Percentiles rank a stretch among this genome's conserved stretches.
phyloP scores from a whole-genome alignment of 2,329 filamentous ascomycete genomes.

The Xylaria sp. region DNA sequence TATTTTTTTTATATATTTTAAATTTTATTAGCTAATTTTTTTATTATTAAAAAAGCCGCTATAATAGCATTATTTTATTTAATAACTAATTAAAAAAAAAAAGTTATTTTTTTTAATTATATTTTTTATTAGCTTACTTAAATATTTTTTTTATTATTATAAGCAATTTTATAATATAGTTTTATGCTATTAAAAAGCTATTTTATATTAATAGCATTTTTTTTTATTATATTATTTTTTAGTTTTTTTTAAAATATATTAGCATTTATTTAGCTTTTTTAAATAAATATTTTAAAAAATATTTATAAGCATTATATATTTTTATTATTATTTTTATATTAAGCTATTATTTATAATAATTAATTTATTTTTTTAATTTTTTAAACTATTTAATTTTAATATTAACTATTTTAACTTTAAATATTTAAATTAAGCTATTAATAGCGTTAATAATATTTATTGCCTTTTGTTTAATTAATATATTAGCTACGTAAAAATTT shows the following conservation, averaged over 20 bases:
- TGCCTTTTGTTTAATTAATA: not conserved
- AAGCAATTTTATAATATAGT: not conserved
- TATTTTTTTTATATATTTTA: not conserved
- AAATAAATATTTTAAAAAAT: not conserved
- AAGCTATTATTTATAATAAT: not conserved
- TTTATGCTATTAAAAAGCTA: not conserved
- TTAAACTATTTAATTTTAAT: not conserved
- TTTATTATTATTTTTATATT: slow-evolving; percentile 4
- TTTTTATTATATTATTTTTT: not conserved
- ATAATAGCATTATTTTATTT: slow-evolving; percentile 2
- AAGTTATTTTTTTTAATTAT: slow-evolving; percentile 19
- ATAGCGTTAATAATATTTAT: not conserved
- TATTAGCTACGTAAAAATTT: not conserved
- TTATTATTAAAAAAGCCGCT: not conserved
- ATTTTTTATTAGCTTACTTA: slow-evolving; percentile 1
- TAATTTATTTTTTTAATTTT: not conserved
- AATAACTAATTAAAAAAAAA: not conserved
- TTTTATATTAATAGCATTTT: not conserved
- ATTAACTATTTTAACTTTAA: not conserved
- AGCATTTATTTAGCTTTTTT: not conserved
- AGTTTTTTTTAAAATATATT: not conserved
- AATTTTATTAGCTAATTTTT: not conserved
- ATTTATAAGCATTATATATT: not conserved
- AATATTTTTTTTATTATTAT: slow-evolving; percentile 1
- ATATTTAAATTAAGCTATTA: not conserved